Conservation (phyloP, 2,329 filamentous ascomycete genomes). For the Basipetospora chlamydospora region DNA sequence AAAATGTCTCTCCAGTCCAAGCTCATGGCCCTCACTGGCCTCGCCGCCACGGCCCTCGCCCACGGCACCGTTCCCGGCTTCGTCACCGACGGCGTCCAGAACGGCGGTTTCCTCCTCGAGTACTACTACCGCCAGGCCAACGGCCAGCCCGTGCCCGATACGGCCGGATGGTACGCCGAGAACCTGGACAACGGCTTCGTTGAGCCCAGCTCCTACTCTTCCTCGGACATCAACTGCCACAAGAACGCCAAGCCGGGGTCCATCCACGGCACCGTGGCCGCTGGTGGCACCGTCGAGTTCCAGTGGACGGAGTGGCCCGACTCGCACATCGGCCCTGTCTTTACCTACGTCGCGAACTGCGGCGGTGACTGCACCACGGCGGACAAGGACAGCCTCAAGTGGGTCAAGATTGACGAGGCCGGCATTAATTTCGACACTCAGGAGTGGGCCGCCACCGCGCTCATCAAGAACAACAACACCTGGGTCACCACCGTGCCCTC, state of each 20-base stretch:
- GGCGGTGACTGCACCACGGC: slow-evolving; percentile 38
- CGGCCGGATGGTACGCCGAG: slow-evolving; percentile 24
- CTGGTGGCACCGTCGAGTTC: slow-evolving; percentile 24
- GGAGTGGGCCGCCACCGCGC: slow-evolving; percentile 21
- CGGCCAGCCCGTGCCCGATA: slow-evolving; percentile 9
- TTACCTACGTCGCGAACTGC: slow-evolving; percentile 49
- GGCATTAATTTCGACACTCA: slow-evolving; percentile 32
- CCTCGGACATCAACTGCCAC: slow-evolving; percentile 32
- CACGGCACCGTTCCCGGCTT: slow-evolving; percentile 7
- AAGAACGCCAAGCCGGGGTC: slow-evolving; percentile 22
- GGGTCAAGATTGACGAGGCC: slow-evolving; percentile 47
- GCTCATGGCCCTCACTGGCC: slow-evolving; percentile 1
- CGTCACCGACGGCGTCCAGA: slow-evolving; percentile 8
- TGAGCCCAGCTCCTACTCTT: slow-evolving; percentile 22
- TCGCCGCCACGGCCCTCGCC: slow-evolving; percentile 5
- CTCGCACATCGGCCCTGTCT: slow-evolving; percentile 36
- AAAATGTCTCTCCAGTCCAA: slow-evolving; percentile 2
- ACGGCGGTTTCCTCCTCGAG: slow-evolving; percentile 10
- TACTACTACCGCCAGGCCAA: slow-evolving; percentile 11
- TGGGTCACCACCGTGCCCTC: slow-evolving; percentile 20
- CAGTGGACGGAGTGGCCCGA: slow-evolving; percentile 28
- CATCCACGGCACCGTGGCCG: slow-evolving; percentile 21
- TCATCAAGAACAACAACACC: slow-evolving; percentile 24
- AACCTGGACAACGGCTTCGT: slow-evolving; percentile 37
- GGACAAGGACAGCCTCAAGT: slow-evolving; percentile 37